These are phyloP conservation scores for Solanum tarapatanum DNA, from an alignment of 257 asterid species.

Conservation along the genomic window DNA sequence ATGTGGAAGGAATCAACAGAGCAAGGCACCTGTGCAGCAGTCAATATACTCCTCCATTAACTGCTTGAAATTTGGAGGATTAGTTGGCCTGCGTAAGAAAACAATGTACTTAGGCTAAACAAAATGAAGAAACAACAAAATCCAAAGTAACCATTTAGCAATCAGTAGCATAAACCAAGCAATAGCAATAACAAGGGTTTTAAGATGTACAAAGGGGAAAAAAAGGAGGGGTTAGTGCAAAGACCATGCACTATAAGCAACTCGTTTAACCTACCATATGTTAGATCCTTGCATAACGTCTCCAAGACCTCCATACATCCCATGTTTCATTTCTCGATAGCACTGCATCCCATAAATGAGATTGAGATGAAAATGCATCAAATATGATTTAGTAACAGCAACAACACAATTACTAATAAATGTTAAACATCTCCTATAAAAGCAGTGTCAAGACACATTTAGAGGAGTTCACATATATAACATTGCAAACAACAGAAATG, in stretches of 20 bases:
- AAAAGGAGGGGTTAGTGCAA: neutral
- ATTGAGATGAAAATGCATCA: neutral
- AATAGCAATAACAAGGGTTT: neutral
- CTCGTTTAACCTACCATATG: constrained; percentile 35
- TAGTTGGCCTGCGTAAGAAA: constrained; percentile 51
- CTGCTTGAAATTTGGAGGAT: constrained; percentile 45
- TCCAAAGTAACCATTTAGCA: neutral
- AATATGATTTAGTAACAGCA: neutral
- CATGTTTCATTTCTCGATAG: constrained; percentile 60
- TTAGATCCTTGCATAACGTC: constrained; percentile 60
- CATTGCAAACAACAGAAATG: neutral
- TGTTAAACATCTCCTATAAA: too few relatives aligned
- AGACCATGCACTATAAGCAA: neutral
- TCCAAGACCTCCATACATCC: constrained; percentile 74
- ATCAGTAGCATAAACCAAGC: neutral
- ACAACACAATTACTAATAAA: too few relatives aligned
- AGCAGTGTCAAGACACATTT: too few relatives aligned
- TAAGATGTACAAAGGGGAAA: neutral
- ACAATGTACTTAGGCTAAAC: neutral
- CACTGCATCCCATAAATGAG: constrained; percentile 34
- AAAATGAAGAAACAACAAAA: neutral
- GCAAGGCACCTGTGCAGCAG: constrained; percentile 63
- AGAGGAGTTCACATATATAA: neutral
- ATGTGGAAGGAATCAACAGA: neutral
- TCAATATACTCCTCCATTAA: constrained; percentile 66